A percentile compares a stretch with the other conserved stretches of the same genome.
Conservation (phyloP, 2,329 filamentous ascomycete species). For the Blumeria hordei region DNA sequence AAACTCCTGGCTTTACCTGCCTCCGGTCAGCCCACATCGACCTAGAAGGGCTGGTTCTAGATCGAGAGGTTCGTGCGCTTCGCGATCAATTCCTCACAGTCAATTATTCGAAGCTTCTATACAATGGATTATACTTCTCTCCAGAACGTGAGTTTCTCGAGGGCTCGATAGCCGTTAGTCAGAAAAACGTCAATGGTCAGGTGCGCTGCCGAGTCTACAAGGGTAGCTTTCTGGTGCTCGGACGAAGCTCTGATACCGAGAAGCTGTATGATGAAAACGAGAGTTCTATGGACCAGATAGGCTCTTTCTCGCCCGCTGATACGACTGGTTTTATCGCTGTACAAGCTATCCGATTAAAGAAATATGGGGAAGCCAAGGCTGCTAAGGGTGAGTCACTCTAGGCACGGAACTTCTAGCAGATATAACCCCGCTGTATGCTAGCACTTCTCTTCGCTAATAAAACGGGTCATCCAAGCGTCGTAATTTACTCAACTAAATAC, state of each 20-base stretch:
- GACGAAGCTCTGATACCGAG: slow-evolving; percentile 35
- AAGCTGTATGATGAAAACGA: slow-evolving; percentile 45
- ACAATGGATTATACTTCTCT: slow-evolving; percentile 43
- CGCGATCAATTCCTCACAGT: slow-evolving; percentile 47
- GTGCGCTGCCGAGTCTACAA: slow-evolving; percentile 43
- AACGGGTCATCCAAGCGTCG: no score
- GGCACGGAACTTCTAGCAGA: no score
- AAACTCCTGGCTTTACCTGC: slow-evolving; percentile 19
- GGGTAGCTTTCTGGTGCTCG: slow-evolving; percentile 35
- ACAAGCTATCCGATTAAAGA: slow-evolving; percentile 18
- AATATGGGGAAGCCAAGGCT: slow-evolving; percentile 53
- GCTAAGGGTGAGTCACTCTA: slow-evolving; percentile 33
- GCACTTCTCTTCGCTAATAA: no score
- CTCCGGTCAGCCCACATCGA: slow-evolving; percentile 22
- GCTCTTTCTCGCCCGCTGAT: slow-evolving; percentile 39
- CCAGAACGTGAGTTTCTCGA: slow-evolving; percentile 50
- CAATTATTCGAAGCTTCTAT: slow-evolving; percentile 31
- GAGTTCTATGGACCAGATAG: slow-evolving; percentile 46
- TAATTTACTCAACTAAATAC: no score
- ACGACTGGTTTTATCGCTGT: slow-evolving; percentile 34
- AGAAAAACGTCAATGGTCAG: slow-evolving; percentile 35
- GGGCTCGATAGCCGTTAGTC: slow-evolving; percentile 32
- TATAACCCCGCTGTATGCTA: no score
- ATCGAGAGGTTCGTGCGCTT: slow-evolving; percentile 41
- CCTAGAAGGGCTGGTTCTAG: slow-evolving; percentile 41